Base-by-base conservation (phyloP, 345 rosid species). In the Salix koriyanagi region DNA sequence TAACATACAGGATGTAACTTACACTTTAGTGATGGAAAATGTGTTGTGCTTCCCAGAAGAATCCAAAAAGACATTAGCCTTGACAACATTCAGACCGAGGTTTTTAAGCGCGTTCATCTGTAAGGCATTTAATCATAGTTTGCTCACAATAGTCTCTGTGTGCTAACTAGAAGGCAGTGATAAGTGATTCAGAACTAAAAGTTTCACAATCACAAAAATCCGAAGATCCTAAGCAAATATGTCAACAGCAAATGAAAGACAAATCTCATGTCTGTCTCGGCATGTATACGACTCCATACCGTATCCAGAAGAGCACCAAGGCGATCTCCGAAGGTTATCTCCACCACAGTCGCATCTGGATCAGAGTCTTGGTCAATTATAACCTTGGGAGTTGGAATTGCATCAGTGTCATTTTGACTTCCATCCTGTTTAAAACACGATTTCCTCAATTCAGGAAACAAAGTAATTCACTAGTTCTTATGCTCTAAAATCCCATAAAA, bases 271-370 rank as follows among this genome's bases (percentile, higher is more conserved):
- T 23, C 44, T 64, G 70, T 61, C 70, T 25, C 42, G 64, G 73
- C 28, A 26, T 70, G 66, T 50, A 67, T 37, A 50, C 16, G 25
- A 58, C 26, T 36, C 46, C 77, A 60, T 89, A 96, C 99, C 0
- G 99, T 96, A 85, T 96, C 99, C 72, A 96, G 82, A 50, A 96
- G 89, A 80, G 98, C 98, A 58, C 99, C 99, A 70, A 96, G 99
- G 84, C 99, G 99, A 84, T 96, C 92, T 6, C 99, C 99, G 28
- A 96, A 96, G 25, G 97, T 96, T 7, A 96, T 81, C 88, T 96
- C 94, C 34, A 96, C 87, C 2, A 96, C 62, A 41, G 99, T 93
- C 58, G 96, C 98, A 78, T 96, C 89, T 0, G 96, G 92, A 71
- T 96, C 97, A 37, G 98, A 90, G 83, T 96, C 99, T 79, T 86